Conservation (phyloP, 768 basidiomycete genomes). For the Mycena kentingensis region DNA sequence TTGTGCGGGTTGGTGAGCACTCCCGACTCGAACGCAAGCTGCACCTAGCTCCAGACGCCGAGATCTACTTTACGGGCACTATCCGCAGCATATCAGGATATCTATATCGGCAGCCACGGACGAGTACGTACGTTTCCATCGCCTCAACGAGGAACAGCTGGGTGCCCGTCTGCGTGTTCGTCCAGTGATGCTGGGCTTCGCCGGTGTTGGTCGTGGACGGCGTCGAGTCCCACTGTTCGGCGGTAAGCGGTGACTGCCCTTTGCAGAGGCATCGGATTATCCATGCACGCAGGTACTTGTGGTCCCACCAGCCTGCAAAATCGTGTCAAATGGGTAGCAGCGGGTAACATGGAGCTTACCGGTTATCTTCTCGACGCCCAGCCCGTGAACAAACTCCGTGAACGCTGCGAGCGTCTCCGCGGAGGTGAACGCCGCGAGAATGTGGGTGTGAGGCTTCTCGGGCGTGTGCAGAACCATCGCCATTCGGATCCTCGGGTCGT, state of each 20-base stretch:
- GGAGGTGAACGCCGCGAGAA: not conserved
- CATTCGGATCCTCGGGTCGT: not conserved
- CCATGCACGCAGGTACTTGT: constrained; percentile 23
- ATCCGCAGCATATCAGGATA: not conserved
- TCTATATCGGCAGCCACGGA: too few relatives aligned
- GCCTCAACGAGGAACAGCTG: constrained; percentile 22
- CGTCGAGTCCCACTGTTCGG: constrained; percentile 21
- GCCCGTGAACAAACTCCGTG: too few relatives aligned
- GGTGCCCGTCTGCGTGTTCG: constrained; percentile 22
- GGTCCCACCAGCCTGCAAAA: constrained; percentile 24
- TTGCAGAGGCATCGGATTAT: constrained; percentile 24
- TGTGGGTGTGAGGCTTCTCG: not conserved
- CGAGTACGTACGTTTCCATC: not conserved
- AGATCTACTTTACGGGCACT: not conserved
- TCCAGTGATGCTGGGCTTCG: constrained; percentile 25
- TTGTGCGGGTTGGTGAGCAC: not conserved
- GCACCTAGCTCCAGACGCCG: not conserved
- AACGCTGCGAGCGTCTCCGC: too few relatives aligned
- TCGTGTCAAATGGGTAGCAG: too few relatives aligned
- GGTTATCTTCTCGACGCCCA: too few relatives aligned
- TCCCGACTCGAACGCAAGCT: not conserved
- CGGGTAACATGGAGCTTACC: too few relatives aligned
- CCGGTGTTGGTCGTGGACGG: constrained; percentile 24
- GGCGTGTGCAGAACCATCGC: not conserved
- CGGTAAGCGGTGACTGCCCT: constrained; percentile 18